Base-by-base conservation (phyloP, 257 asterid genomes). In the Solanum virginianum region DNA sequence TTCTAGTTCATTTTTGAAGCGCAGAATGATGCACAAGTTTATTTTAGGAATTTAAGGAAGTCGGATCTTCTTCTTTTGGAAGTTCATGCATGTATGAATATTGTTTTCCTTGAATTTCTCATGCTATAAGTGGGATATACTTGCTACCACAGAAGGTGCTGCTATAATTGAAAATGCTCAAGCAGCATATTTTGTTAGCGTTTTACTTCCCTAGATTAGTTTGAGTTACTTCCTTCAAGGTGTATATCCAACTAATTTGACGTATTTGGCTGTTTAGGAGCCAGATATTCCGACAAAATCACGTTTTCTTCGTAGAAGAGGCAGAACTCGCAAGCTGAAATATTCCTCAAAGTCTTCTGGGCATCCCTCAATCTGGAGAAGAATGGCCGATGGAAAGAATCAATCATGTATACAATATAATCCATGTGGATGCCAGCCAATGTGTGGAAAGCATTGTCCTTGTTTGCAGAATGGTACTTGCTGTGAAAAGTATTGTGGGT, bases 341-440 rank as follows among this genome's bases (percentile, higher is more conserved):
- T 94, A 95, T 86, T 97, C 99, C 36, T 91, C 96, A 89, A 97
- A 97, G 85, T 97, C 98, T 87, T 95, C 98, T 83, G 99, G 99
- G 51, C 99, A 95, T 90, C 99, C 99, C 49, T 94, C 98, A 51
- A 90, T 94, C 72, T 97, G 98, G 98, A 95, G 98, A 91, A 92
- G 98, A 91, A 89, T 93, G 69, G 94, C 90, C 10, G 97, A 95
- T 87, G 98, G 98, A 86, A 95, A 97, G 89, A 95, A 94, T 84
- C 92, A 83, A 90, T 92, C 96, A 18, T 90, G 89, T 82, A 92
- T 90, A 71, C 98, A 93, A 81, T 95, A 92, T 86, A 57, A 86
- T 85, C 99, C 99, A 55, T 97, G 99, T 87, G 90, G 87, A 54
- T 95, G 99, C 90, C 91, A 91, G 89, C 88, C 98, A 22, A 81